These are phyloP conservation scores for Sugiyamaella sp. DNA, from an alignment of 1,139 yeast species.

Conservation along the genomic window DNA sequence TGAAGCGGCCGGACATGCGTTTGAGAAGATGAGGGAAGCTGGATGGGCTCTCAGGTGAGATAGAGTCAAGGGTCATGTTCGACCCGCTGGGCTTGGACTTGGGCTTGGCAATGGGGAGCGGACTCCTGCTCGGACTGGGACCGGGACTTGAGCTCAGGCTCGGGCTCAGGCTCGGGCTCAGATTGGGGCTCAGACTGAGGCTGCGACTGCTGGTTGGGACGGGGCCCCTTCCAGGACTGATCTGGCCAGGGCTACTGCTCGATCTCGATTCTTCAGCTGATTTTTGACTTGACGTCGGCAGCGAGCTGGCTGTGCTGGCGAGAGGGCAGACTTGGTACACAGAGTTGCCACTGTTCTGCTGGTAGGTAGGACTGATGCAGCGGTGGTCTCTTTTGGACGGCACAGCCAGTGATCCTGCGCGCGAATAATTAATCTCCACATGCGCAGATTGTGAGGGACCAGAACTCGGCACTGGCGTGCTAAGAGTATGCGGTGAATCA, in stretches of 20 bases:
- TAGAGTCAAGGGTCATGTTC: neutral
- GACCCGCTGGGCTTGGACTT: neutral
- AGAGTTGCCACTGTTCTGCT: neutral
- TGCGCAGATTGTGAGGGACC: neutral
- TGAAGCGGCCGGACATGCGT: conserved; percentile 7
- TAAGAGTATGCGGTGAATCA: neutral
- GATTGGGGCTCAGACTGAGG: neutral
- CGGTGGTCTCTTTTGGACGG: neutral
- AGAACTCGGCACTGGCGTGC: neutral
- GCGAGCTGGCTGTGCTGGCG: neutral
- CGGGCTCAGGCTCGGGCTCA: too few relatives aligned
- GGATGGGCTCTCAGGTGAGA: neutral
- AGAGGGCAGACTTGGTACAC: neutral
- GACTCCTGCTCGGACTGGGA: neutral
- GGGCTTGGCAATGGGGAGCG: neutral
- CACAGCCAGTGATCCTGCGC: conserved; percentile 1
- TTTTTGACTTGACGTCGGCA: too few relatives aligned
- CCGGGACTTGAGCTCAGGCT: neutral
- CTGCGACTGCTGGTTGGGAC: neutral
- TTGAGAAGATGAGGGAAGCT: conserved; percentile 4
- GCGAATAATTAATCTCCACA: too few relatives aligned
- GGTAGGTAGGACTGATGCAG: conserved; percentile 4
- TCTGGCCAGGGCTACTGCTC: neutral
- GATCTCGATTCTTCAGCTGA: neutral
- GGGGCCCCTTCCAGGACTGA: neutral